Conservation (phyloP, 805 yeast genomes). For the Lipomyces starkeyi region DNA sequence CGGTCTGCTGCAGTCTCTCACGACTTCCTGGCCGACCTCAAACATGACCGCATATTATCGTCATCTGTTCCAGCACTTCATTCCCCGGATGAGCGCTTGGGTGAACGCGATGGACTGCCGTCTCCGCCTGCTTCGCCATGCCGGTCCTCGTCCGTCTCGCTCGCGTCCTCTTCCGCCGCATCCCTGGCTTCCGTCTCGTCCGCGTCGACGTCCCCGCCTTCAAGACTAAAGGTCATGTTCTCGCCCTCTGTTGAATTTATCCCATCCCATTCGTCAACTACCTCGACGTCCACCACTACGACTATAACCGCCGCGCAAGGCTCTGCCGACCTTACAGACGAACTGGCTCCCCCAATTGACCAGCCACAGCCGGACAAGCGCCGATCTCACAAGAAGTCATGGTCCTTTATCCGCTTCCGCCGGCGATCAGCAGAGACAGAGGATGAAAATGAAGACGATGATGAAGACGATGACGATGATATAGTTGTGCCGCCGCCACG, state of each 20-base stretch:
- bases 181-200: slow-evolving; percentile 33
- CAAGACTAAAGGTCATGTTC: slow-evolving; percentile 37
- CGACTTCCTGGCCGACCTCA: slow-evolving; percentile 62
- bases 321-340: background rate
- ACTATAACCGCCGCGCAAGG: slow-evolving; percentile 20
- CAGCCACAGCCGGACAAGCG: slow-evolving; percentile 29
- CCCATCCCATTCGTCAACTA: slow-evolving; percentile 36
- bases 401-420: slow-evolving; percentile 48
- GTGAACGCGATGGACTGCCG: background rate
- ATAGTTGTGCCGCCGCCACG: slow-evolving; percentile 22
- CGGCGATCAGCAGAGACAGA: slow-evolving; percentile 21
- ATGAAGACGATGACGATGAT: slow-evolving; percentile 18
- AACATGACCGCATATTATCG: slow-evolving; percentile 11
- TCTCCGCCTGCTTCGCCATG: slow-evolving; percentile 28
- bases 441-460: slow-evolving; percentile 30
- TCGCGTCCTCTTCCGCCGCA: slow-evolving; percentile 23
- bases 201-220: slow-evolving; percentile 28
- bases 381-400: slow-evolving; percentile 48
- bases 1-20: slow-evolving; percentile 90
- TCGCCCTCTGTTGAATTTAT: slow-evolving; percentile 38
- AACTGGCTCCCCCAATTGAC: slow-evolving; percentile 16
- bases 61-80: background rate
- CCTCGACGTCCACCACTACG: slow-evolving; percentile 37
- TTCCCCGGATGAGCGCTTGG: background rate
- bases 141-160: slow-evolving; percentile 28